A percentile compares a stretch with the other conserved stretches of the same genome.
Evolutionary conservation across 2,329 filamentous ascomycete species (phyloP).

Genomic region (Gnomoniopsis sp.): DNA sequence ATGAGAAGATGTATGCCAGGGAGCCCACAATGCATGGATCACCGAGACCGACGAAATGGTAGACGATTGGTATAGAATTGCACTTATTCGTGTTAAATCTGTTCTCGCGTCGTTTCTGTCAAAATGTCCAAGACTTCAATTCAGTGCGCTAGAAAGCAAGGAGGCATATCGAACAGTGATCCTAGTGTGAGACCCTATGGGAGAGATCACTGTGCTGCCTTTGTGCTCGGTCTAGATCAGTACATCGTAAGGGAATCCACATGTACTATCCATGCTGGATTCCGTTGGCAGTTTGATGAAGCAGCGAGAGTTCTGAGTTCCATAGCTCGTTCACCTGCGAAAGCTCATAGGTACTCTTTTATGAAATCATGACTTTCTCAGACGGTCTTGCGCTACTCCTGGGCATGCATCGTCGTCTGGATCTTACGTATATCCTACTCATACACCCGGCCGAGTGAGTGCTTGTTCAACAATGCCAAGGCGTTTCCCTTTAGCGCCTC

Average conservation of each 20-base stretch:
- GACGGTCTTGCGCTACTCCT: background rate
- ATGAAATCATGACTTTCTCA: background rate
- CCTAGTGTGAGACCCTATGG: background rate
- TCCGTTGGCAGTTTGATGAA: too few relatives aligned
- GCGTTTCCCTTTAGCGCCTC: constrained; percentile 11
- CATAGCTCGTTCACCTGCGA: too few relatives aligned
- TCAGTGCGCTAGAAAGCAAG: background rate
- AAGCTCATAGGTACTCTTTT: too few relatives aligned
- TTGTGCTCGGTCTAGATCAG: too few relatives aligned
- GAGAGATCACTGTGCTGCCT: background rate
- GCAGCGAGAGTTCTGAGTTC: too few relatives aligned
- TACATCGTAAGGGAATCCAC: too few relatives aligned
- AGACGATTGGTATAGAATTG: background rate
- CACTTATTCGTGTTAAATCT: background rate
- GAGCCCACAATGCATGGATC: background rate
- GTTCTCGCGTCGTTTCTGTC: background rate
- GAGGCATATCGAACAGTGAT: background rate
- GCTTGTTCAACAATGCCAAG: constrained; percentile 11
- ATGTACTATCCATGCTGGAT: too few relatives aligned
- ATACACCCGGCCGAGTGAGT: constrained; percentile 1
- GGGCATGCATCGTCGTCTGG: too few relatives aligned
- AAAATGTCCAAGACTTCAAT: too few relatives aligned
- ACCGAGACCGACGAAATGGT: background rate
- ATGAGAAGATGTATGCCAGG: too few relatives aligned
- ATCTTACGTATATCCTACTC: background rate